Base-by-base conservation (phyloP, 495 filamentous ascomycete genomes). In the Extremus antarcticus region DNA sequence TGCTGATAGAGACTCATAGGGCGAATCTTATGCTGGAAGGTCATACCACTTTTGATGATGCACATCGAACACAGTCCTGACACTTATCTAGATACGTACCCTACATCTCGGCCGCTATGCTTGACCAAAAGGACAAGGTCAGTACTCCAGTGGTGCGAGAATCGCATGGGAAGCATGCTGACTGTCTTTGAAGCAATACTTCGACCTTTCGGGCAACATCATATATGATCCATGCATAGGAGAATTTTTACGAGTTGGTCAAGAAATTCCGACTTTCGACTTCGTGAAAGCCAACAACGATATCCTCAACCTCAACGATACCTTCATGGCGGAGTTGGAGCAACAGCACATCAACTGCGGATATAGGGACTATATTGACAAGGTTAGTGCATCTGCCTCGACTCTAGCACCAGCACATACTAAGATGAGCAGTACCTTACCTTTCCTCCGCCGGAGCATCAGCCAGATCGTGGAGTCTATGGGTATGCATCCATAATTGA, bases 41-140 rank as follows among this genome's bases (percentile, higher is more conserved):
- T n/a, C n/a, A n/a, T n/a, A n/a, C n/a, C n/a, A 51, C 23, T n/a
- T n/a, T n/a, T n/a, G n/a, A n/a, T n/a, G n/a, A n/a, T n/a, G n/a
- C n/a, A n/a, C n/a, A n/a, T n/a, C n/a, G n/a, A n/a, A n/a, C n/a
- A n/a, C n/a, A n/a, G n/a, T n/a, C n/a, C n/a, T n/a, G n/a, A n/a
- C n/a, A n/a, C n/a, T n/a, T n/a, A n/a, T n/a, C n/a, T n/a, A n/a
- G 41, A n/a, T 64, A 66, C 45, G 61, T 64, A 11, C 64, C 64
- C 2, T 64, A 64, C 40, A 62, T 66, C 21, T 53, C 61, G 15
- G 59, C 45, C 9, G 52, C 54, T 13, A 66, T 66, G 62, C 52
- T 66, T 23, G 59, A 64, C 22, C 43, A 50, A 16, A 63, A 59
- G 0, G 62, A 66, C 43, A 25, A 39, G 19, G 39, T n/a, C n/a